Percentiles rank a stretch among this genome's conserved stretches.
phyloP scores from a whole-genome alignment of 371 early-diverging fungal genomes.

The Encephalitozoon hellem region DNA sequence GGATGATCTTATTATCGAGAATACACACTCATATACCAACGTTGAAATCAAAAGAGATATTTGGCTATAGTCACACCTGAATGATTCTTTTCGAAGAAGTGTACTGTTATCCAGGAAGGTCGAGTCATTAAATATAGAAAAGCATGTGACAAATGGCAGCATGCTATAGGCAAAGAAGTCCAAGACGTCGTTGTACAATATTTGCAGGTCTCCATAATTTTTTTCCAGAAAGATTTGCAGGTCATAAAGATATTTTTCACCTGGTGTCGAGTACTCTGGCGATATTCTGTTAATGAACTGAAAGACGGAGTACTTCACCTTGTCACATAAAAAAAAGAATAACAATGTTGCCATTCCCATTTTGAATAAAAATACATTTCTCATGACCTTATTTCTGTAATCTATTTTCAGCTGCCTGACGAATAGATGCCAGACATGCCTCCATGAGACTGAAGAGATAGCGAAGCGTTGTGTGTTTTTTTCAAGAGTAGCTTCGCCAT shows the following conservation, averaged over 20 bases:
- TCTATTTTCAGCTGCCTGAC: background rate
- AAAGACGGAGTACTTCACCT: background rate
- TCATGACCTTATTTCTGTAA: background rate
- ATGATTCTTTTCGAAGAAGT: background rate
- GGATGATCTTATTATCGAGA: background rate
- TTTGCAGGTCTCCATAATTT: background rate
- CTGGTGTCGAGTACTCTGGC: background rate
- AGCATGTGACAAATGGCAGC: background rate
- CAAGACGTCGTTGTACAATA: background rate
- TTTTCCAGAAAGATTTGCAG: background rate
- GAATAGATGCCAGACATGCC: background rate
- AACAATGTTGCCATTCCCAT: background rate
- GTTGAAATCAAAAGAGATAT: background rate
- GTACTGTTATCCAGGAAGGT: background rate
- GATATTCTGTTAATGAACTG: background rate
- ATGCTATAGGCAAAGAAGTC: background rate
- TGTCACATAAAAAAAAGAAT: background rate
- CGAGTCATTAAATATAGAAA: slow-evolving; percentile 9
- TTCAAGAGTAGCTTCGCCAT: background rate
- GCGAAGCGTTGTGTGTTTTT: background rate
- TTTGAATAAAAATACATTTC: background rate
- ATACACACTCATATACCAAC: background rate
- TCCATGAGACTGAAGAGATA: background rate
- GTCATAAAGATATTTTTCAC: background rate
- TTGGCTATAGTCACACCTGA: background rate